Conservation (phyloP, 208 protist genomes). For the Porcisia hertigi region DNA sequence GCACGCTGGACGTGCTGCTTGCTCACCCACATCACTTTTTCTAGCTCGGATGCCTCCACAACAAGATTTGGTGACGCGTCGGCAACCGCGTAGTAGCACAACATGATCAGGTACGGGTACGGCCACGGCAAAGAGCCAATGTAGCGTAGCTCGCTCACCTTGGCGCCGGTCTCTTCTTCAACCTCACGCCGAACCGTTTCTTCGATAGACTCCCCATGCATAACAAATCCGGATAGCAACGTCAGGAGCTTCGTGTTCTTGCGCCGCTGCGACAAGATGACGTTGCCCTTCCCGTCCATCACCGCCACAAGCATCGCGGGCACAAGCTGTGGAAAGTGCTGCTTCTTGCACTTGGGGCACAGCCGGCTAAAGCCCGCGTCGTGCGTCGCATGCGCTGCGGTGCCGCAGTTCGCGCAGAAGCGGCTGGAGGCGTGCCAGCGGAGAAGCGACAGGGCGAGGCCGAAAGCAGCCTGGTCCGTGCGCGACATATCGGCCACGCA, state of each 20-base stretch:
- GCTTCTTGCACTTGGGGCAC: constrained; percentile 31
- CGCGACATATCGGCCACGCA: constrained; percentile 16
- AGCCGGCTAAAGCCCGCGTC: constrained; percentile 29
- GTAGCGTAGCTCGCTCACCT: constrained; percentile 46
- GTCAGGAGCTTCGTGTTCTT: constrained; percentile 30
- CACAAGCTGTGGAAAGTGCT: constrained; percentile 41
- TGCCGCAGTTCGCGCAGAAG: constrained; percentile 46
- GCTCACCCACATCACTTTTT: constrained; percentile 46
- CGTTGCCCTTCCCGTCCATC: constrained; percentile 47
- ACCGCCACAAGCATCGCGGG: constrained; percentile 58
- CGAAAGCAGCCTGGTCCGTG: constrained; percentile 28
- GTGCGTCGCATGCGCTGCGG: constrained; percentile 5
- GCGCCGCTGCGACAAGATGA: constrained; percentile 48
- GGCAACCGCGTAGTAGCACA: constrained; percentile 59
- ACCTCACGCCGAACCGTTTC: constrained; percentile 61
- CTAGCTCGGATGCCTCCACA: constrained; percentile 41
- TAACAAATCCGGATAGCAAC: constrained; percentile 52
- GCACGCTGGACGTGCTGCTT: constrained; percentile 53
- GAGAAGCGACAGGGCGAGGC: constrained; percentile 36
- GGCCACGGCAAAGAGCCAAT: constrained; percentile 60
- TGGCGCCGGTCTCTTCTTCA: constrained; percentile 53
- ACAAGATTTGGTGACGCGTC: constrained; percentile 15
- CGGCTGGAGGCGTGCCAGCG: constrained; percentile 27
- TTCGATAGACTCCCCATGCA: constrained; percentile 52
- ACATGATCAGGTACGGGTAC: constrained; percentile 52